Base-by-base conservation (phyloP, 2,329 filamentous ascomycete species). In the Epichloe uncinata region DNA sequence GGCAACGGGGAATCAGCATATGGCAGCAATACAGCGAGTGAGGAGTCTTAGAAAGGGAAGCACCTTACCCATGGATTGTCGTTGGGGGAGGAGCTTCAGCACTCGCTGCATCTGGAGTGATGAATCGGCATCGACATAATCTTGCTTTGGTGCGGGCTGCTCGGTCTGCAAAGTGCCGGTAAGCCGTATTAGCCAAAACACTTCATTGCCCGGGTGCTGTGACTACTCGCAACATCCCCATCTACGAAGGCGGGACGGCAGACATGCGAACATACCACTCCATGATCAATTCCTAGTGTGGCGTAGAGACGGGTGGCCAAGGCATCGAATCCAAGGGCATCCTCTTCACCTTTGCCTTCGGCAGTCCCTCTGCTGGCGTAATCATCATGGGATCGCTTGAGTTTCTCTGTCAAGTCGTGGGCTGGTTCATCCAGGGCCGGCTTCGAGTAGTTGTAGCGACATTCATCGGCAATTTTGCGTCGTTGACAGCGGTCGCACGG, bases 401-500 rank as follows among this genome's bases (percentile, higher is more conserved):
- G 49, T 18, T 45, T 48, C 35, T 53, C 49, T 2, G 44, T 45
- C 37, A 41, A 20, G 20, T 52, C 47, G 35, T 49, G 42, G 22
- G 45, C 42, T 13, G 50, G 43, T 8, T 18, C 37, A 18, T 43
- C 48, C 6, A 34, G 20, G 4, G 12, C 46, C 36, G 50, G 48
- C 20, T 50, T 52, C 9, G 53, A 47, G 37, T 55, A 53, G 49
- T 51, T 57, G 48, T 62, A 65, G 34, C 54, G 56, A 47, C 62
- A 64, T 45, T 58, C 55, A 22, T 60, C 56, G 22, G 60, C 57
- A 9, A 63, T 58, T 52, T 61, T 62, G 46, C 63, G 61, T 15
- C 58, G 58, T 40, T 60, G 56, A 44, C 63, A 65, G 41, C 62
- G 59, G 51, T 62, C 57, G 54, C 63, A 65, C 11, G 63, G 63